These are phyloP conservation scores for Aaosphaeria arxii DNA, from an alignment of 2,329 filamentous ascomycete genomes.

Conservation along the genomic window DNA sequence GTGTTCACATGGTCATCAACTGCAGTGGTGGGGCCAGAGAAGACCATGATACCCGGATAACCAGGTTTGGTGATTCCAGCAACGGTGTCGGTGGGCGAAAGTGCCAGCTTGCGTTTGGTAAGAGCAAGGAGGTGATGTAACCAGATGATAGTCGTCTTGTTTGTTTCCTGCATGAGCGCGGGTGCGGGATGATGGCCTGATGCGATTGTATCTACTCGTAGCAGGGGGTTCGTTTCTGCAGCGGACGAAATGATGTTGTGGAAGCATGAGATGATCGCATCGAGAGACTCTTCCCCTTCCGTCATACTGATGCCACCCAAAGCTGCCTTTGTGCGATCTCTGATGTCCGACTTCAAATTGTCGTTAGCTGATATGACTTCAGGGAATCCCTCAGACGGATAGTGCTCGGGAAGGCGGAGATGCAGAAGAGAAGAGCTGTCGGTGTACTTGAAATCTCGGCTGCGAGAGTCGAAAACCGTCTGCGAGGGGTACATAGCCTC, in stretches of 20 bases:
- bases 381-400: constrained; percentile 35
- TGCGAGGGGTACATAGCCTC: constrained; percentile 45
- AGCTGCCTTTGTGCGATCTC: constrained; percentile 27
- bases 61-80: constrained; percentile 46
- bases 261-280: constrained; percentile 41
- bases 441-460: constrained; percentile 39
- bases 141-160: constrained; percentile 44
- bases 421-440: constrained; percentile 22
- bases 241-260: constrained; percentile 22
- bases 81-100: constrained; percentile 33
- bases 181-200: not conserved
- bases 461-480: constrained; percentile 27
- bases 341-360: constrained; percentile 34
- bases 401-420: constrained; percentile 39
- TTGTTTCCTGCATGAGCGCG: constrained; percentile 1
- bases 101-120: constrained; percentile 45
- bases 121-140: constrained; percentile 47
- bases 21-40: constrained; percentile 35
- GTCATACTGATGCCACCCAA: constrained; percentile 21
- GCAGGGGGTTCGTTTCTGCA: not conserved
- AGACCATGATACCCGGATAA: constrained; percentile 46
- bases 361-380: constrained; percentile 38
- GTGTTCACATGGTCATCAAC: constrained; percentile 42
- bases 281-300: constrained; percentile 43
- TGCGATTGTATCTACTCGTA: constrained; percentile 1